A percentile compares a stretch with the other conserved stretches of the same genome.
Conservation (phyloP, 2,329 filamentous ascomycete genomes). For the Aquanectria penicillioides region DNA sequence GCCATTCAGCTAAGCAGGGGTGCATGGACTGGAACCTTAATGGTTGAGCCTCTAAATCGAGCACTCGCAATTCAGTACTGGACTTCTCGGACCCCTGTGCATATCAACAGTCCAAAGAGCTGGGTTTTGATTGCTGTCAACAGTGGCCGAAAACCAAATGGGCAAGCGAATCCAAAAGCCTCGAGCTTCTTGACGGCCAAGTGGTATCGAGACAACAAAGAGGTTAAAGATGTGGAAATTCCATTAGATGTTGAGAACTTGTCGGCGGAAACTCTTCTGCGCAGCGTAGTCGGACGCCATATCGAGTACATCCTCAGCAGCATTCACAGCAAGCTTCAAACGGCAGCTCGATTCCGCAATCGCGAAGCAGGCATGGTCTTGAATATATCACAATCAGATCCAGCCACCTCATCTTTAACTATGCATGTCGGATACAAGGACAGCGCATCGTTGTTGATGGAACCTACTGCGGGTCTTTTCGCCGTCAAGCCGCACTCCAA, state of each 20-base stretch:
- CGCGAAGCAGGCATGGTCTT: conserved; percentile 68
- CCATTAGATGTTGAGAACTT: conserved; percentile 72
- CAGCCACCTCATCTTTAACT: conserved; percentile 72
- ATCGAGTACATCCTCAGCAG: conserved; percentile 75
- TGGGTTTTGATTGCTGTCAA: conserved; percentile 91
- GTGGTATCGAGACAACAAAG: conserved; percentile 87
- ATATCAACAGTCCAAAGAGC: conserved; percentile 74
- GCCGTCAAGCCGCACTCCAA: conserved; percentile 73
- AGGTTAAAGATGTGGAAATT: conserved; percentile 75
- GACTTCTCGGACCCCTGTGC: conserved; percentile 67
- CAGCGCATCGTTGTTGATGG: conserved; percentile 71
- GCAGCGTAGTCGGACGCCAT: conserved; percentile 79
- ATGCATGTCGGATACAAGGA: conserved; percentile 75
- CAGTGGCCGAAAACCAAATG: conserved; percentile 65
- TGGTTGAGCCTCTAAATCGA: conserved; percentile 82
- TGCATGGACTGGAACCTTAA: conserved; percentile 82
- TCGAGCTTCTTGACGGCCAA: conserved; percentile 70
- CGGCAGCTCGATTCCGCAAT: conserved; percentile 69
- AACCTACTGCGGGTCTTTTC: conserved; percentile 81
- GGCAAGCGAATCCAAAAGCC: conserved; percentile 51
- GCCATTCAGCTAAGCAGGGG: conserved; percentile 74
- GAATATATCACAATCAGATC: conserved; percentile 67
- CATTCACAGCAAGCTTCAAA: conserved; percentile 69
- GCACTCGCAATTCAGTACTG: conserved; percentile 93
- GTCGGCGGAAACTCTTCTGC: conserved; percentile 79